Conservation (phyloP, 805 yeast species). For the Saccharomycopsis capsularis region DNA sequence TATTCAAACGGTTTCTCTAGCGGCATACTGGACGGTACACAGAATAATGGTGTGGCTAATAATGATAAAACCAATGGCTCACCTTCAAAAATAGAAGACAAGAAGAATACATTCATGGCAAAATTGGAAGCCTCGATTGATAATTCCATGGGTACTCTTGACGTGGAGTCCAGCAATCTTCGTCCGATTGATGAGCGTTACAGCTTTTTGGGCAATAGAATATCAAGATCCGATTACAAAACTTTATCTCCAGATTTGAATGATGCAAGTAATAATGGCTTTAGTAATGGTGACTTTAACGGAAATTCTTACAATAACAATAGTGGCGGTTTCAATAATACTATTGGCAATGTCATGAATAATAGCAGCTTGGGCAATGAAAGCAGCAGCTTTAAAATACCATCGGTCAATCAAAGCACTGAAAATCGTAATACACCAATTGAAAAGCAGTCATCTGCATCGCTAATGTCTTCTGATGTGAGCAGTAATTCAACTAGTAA, state of each 20-base stretch:
- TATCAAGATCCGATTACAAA: slow-evolving; percentile 11
- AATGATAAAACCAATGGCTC: background rate
- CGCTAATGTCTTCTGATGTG: background rate
- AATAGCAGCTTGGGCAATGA: background rate
- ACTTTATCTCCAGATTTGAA: slow-evolving; percentile 3
- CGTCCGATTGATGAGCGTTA: background rate
- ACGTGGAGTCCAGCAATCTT: background rate
- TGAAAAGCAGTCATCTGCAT: background rate
- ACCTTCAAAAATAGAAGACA: slow-evolving; percentile 2
- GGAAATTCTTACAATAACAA: no score
- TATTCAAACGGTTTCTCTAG: no score
- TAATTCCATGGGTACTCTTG: slow-evolving; percentile 13
- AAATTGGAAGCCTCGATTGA: slow-evolving; percentile 21
- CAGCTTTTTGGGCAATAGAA: slow-evolving; percentile 3
- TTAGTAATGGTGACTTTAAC: background rate
- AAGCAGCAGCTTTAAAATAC: background rate
- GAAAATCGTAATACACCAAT: background rate
- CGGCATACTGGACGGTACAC: no score
- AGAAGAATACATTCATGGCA: slow-evolving; percentile 19
- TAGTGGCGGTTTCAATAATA: background rate
- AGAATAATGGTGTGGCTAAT: no score
- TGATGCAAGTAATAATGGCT: background rate
- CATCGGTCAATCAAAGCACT: background rate
- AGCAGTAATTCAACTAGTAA: background rate
- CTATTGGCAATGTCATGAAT: background rate